Evolutionary conservation across 2,329 filamentous ascomycete genomes (phyloP).

Genomic region (Cytospora leucostoma): DNA sequence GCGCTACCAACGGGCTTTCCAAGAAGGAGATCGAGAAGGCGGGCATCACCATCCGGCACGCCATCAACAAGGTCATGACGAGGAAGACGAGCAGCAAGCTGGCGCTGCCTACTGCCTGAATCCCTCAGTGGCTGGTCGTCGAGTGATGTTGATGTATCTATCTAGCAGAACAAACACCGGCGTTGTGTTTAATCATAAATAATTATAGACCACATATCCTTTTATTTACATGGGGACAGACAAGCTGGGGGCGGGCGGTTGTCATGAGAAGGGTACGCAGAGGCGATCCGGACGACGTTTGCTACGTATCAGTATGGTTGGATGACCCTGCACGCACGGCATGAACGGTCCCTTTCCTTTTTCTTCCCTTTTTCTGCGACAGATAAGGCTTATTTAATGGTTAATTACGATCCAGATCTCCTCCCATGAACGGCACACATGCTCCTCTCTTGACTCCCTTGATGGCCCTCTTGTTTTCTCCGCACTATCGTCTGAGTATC

Average conservation of each 20-base stretch:
- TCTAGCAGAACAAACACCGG: not conserved
- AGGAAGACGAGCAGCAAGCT: slow-evolving; percentile 57
- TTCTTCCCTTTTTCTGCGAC: not conserved
- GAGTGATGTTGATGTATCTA: not conserved
- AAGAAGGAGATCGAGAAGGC: slow-evolving; percentile 97
- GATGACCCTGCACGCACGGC: slow-evolving; percentile 8
- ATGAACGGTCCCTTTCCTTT: not conserved
- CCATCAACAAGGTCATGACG: slow-evolving; percentile 88
- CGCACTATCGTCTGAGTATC: not conserved
- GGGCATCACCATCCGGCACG: slow-evolving; percentile 82
- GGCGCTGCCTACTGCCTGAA: slow-evolving; percentile 34
- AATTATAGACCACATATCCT: not conserved
- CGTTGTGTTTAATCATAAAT: not conserved
- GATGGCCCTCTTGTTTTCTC: not conserved
- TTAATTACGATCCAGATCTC: slow-evolving; percentile 15
- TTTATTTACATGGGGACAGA: not conserved
- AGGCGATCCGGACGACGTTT: not conserved
- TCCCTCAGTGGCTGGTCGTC: not conserved
- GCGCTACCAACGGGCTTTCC: slow-evolving; percentile 80
- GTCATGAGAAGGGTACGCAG: not conserved
- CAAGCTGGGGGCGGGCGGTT: not conserved
- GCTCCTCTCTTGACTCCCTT: not conserved
- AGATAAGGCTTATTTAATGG: slow-evolving; percentile 22
- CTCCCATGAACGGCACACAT: not conserved
- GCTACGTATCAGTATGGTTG: not conserved